phyloP scores from a whole-genome alignment of 352 stramenopile species.

The Phytophthora europaea region DNA sequence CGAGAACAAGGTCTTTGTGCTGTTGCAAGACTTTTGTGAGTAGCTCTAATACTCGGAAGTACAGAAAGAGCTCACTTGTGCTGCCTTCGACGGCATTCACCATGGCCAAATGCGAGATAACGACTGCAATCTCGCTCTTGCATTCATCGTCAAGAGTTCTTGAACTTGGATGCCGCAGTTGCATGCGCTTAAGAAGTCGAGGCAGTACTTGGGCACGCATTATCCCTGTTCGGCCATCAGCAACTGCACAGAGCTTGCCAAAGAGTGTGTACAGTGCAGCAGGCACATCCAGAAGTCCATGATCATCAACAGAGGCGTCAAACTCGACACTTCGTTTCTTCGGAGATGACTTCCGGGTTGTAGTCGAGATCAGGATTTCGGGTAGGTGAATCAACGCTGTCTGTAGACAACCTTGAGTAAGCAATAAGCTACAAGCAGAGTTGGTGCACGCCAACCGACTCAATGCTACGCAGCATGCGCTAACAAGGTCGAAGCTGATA shows the following conservation, averaged over 20 bases:
- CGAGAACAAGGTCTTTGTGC: conserved; percentile 16
- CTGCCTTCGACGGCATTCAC: conserved; percentile 70
- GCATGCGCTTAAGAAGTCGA: conserved; percentile 77
- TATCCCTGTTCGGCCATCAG: conserved; percentile 62
- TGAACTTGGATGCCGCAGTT: conserved; percentile 41
- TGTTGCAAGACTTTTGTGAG: conserved; percentile 44
- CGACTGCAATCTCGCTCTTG: conserved; percentile 73
- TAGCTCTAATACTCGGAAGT: conserved; percentile 70
- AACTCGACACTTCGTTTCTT: conserved; percentile 31
- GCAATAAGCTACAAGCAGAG: conserved; percentile 48
- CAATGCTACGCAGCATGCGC: conserved; percentile 63
- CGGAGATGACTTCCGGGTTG: conserved; percentile 13
- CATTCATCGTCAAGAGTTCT: conserved; percentile 52
- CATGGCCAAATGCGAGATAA: conserved; percentile 62
- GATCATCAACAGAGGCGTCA: conserved; percentile 51
- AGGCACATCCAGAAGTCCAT: conserved; percentile 62
- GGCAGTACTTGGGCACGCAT: conserved; percentile 73
- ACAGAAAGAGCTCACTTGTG: conserved; percentile 75
- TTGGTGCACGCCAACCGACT: conserved; percentile 77
- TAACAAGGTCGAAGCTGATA: conserved; percentile 42
- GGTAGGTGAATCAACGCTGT: conserved; percentile 68
- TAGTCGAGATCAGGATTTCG: conserved; percentile 44
- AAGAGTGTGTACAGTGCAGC: conserved; percentile 74
- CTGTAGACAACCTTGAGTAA: conserved; percentile 65
- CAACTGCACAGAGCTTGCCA: conserved; percentile 68